Percentiles rank a stretch among this genome's conserved stretches.
These are phyloP conservation scores for Colletotrichum godetiae DNA, from an alignment of 2,329 filamentous ascomycete species.

Conservation along the genomic window DNA sequence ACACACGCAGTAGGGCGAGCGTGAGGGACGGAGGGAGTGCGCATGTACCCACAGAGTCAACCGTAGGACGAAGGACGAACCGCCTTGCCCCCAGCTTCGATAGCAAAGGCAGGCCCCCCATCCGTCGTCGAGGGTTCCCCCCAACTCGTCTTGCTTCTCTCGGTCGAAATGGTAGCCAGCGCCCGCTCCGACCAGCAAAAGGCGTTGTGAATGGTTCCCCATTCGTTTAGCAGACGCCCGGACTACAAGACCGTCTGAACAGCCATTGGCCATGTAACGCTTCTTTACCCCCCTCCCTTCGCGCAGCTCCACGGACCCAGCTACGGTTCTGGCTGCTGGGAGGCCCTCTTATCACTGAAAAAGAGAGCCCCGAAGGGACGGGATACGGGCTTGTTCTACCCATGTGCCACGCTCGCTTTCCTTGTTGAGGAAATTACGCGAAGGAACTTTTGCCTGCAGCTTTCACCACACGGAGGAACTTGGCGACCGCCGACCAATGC, in stretches of 20 bases:
- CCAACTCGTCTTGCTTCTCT: constrained; percentile 25
- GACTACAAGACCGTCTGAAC: constrained; percentile 16
- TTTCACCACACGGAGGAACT: constrained; percentile 46
- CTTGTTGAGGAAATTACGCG: constrained; percentile 49
- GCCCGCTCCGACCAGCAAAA: constrained; percentile 29
- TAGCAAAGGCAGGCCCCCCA: constrained; percentile 7
- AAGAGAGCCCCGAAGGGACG: constrained; percentile 21
- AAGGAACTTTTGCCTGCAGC: constrained; percentile 55
- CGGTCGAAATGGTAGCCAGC: constrained; percentile 31
- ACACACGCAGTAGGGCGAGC: constrained; percentile 12
- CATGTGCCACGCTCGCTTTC: constrained; percentile 46
- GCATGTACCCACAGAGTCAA: constrained; percentile 22
- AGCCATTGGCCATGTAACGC: constrained; percentile 33
- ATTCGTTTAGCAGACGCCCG: constrained; percentile 34
- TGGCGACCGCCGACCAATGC: constrained; percentile 44
- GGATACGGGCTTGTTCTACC: constrained; percentile 35
- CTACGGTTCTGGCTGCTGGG: constrained; percentile 8
- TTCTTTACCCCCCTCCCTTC: constrained; percentile 14
- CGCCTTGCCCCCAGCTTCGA: constrained; percentile 21
- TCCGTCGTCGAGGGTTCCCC: constrained; percentile 7
- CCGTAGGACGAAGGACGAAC: constrained; percentile 25
- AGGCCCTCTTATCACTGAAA: constrained; percentile 32
- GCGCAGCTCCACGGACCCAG: constrained; percentile 32
- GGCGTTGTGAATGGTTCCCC: constrained; percentile 24
- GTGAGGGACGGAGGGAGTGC: not conserved